These are phyloP conservation scores for Neoconidiobolus thromboides DNA, from an alignment of 371 early-diverging fungal species.

Conservation along the genomic window DNA sequence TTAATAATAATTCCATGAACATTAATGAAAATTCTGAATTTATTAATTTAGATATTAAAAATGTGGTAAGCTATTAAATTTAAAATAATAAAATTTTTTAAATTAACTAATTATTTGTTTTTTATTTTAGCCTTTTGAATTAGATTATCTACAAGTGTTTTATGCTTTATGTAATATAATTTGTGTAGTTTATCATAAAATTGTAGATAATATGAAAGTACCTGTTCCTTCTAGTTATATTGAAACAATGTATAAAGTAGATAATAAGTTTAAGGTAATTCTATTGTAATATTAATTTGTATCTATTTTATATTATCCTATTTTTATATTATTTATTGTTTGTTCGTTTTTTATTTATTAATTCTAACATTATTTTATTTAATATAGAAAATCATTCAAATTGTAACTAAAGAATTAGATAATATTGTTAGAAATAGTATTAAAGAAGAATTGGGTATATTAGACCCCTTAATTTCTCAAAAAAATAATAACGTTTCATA, in stretches of 20 bases:
- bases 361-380: too few relatives aligned
- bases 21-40: not conserved
- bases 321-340: too few relatives aligned
- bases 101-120: too few relatives aligned
- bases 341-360: too few relatives aligned
- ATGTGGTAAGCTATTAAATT: not conserved
- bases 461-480: not conserved
- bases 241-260: slow-evolving; percentile 1
- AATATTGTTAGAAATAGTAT: not conserved
- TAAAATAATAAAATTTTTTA: too few relatives aligned
- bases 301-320: not conserved
- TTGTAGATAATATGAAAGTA: not conserved
- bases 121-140: not conserved
- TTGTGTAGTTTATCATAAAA: slow-evolving; percentile 5
- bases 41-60: slow-evolving; percentile 3
- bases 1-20: not conserved
- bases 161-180: slow-evolving; percentile 5
- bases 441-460: slow-evolving; percentile 3
- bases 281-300: not conserved
- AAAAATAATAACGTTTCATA: not conserved
- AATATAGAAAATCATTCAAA: slow-evolving; percentile 4
- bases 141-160: slow-evolving; percentile 7
- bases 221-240: not conserved
- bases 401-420: slow-evolving; percentile 5
- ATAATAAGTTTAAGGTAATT: slow-evolving; percentile 3